Evolutionary conservation across 768 basidiomycete species (phyloP), one percentile per base, ranked within the genome.

Genomic region (Calvatia gigantea): DNA sequence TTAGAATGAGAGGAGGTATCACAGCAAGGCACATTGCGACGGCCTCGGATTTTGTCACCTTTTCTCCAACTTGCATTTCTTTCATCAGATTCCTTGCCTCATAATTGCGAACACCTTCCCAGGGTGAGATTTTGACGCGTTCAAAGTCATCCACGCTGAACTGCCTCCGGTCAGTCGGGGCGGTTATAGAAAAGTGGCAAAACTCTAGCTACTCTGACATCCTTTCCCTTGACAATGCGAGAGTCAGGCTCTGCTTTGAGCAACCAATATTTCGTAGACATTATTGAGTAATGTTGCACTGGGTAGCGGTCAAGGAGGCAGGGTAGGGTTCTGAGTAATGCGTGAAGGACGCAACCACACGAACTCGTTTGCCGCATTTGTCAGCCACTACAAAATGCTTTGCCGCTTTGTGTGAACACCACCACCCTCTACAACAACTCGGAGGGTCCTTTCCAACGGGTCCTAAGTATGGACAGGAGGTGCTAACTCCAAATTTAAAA

Each of bases 121-220:
- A 93, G 31, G 89, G 75, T 0, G 90, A 90, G 17, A 78, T 86
- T 51, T 75, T 77, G 51, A 78, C 79, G 6, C 74, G 59, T 68
- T 93, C 91, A 65, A 94, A 91, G 67, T 94, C 91, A 58, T 92
- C 90, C 6, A 94, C 84, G 57, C 87, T 89, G 65, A 94, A 94
- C 89, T 91, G 61, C 54, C 17, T 31, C 11, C 5, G 11, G 17
- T 19, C 37, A 47, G 45, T 38, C 31, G 39, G 46, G 43, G 47
- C 51, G 25, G 49, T 28, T n/a, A 11, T 2, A 12, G 33, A 29
- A 21, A 14, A 39, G 23, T 21, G 32, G 15, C n/a, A n/a, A 35
- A 32, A 60, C 27, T 8, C 29, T 0, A 49, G 70, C 43, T 60
- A 76, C 91, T 78, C 89, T 92, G 60, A 94, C 89, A 59, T 94